phyloP scores from a whole-genome alignment of 2,329 filamentous ascomycete genomes.

The Coniochaeta sp. region DNA sequence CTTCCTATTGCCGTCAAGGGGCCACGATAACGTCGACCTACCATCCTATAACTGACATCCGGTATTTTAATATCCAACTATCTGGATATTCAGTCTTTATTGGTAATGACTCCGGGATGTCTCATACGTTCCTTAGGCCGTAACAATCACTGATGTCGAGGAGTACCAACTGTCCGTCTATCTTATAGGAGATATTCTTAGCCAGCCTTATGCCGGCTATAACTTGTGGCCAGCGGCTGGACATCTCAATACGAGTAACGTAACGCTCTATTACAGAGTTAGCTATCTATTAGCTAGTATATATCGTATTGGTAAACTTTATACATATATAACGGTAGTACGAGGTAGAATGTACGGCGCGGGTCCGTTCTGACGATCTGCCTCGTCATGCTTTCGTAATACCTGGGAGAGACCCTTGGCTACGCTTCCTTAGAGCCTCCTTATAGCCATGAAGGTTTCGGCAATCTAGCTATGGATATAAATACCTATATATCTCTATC shows the following conservation, averaged over 20 bases:
- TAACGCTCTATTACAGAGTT: background rate
- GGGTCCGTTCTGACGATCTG: background rate
- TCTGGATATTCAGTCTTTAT: too few species aligned
- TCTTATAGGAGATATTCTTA: too few species aligned
- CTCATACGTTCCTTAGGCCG: too few species aligned
- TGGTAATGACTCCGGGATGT: too few species aligned
- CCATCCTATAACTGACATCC: too few species aligned
- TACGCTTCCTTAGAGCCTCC: background rate
- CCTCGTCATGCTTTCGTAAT: background rate
- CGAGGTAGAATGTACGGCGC: background rate
- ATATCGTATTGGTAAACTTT: background rate
- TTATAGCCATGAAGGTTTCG: background rate
- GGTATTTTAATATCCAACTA: too few species aligned
- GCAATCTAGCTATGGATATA: background rate
- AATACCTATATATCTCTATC: too few species aligned
- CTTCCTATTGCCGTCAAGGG: too few species aligned
- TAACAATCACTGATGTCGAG: too few species aligned
- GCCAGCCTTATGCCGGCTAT: too few species aligned
- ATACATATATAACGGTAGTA: background rate
- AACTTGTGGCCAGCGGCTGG: background rate
- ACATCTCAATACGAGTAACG: background rate
- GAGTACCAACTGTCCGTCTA: too few species aligned
- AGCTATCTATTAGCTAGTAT: background rate
- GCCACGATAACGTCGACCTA: too few species aligned
- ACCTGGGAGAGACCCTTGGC: background rate